Percentiles rank a stretch among this genome's conserved stretches.
phyloP scores from a whole-genome alignment of 2,329 filamentous ascomycete species.

The Colletotrichum musicola region DNA sequence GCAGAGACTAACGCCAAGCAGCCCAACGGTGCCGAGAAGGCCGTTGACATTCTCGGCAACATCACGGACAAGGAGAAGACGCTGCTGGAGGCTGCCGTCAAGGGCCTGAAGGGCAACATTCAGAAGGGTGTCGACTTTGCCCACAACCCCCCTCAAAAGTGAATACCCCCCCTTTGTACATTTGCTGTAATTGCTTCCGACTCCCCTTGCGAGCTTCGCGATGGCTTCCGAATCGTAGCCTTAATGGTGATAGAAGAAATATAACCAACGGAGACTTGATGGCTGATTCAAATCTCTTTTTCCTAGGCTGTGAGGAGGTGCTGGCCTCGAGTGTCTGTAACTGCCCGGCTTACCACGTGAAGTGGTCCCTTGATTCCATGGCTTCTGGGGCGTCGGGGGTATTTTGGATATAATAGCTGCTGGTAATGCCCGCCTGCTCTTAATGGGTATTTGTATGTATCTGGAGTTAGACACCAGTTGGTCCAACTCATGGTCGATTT shows the following conservation, averaged over 20 bases:
- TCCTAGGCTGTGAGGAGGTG: slow-evolving; percentile 46
- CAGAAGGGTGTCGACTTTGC: slow-evolving; percentile 92
- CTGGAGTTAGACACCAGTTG: slow-evolving; percentile 23
- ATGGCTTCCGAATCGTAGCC: slow-evolving; percentile 40
- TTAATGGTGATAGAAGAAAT: slow-evolving; percentile 40
- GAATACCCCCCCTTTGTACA: slow-evolving; percentile 59
- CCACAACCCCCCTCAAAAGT: slow-evolving; percentile 90
- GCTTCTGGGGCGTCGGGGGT: slow-evolving; percentile 23
- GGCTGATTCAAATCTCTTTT: slow-evolving; percentile 46
- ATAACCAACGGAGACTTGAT: slow-evolving; percentile 40
- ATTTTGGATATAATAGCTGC: slow-evolving; percentile 18
- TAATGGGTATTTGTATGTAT: slow-evolving; percentile 15
- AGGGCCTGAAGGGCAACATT: slow-evolving; percentile 92
- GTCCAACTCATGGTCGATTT: slow-evolving; percentile 10
- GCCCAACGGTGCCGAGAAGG: slow-evolving; percentile 89
- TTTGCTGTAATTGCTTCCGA: slow-evolving; percentile 24
- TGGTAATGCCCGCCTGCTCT: slow-evolving; percentile 10
- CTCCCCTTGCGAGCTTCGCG: slow-evolving; percentile 22
- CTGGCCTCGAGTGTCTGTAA: slow-evolving; percentile 26
- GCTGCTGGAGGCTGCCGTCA: slow-evolving; percentile 80
- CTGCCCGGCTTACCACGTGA: slow-evolving; percentile 15
- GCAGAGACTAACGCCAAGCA: slow-evolving; percentile 54
- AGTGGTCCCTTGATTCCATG: slow-evolving; percentile 21
- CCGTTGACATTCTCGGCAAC: slow-evolving; percentile 79
- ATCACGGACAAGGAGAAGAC: slow-evolving; percentile 91